Base-by-base conservation (phyloP, 257 asterid genomes). In the Orobanche coerulescens region DNA sequence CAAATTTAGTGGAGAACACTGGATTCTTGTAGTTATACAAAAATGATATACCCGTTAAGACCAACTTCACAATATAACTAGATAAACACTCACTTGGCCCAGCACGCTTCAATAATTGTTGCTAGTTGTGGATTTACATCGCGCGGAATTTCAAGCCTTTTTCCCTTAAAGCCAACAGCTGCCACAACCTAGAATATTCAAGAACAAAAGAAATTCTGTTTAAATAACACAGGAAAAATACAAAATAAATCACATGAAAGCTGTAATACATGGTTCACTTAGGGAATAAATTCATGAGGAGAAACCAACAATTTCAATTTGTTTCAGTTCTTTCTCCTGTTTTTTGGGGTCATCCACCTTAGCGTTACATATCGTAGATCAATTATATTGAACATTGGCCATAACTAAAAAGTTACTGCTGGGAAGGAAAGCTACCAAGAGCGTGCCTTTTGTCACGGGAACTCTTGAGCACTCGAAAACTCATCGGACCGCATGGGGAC, bases 121-220 rank as follows among this genome's bases (percentile, higher is more conserved):
- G 95, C 93, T 71, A 92, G 67, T 62, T 77, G 87, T 71, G 90
- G 91, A 80, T 92, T 86, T 58, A 84, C 47, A 42, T 82, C 89
- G 18, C 62, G 70, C 15, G 98, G 95, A 55, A 88, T 84, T 55
- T 92, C 94, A 69, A 86, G 95, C 70, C 95, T 81, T 73, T 73
- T 86, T 44, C 83, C 74, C 75, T 86, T 78, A 49, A 92, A 92
- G 46, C 88, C 96, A 71, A 92, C 96, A 55, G 96, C 98, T 53
- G 95, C 96, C 70, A 92, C 96, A 65, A 92, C 98, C 98, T 92
- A 53, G 23, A 70, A 28, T 61, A 36, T 51, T 43, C 24, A 67
- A 75, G 22, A 64, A 61, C 59, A 43, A 52, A 60, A 20, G 39
- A 40, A 14, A 54, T 31, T 43, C 50, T 55, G 30, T 20, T 64